Evolutionary conservation across 1,139 yeast species (phyloP).

Genomic region (Suhomyces chickasaworum): DNA sequence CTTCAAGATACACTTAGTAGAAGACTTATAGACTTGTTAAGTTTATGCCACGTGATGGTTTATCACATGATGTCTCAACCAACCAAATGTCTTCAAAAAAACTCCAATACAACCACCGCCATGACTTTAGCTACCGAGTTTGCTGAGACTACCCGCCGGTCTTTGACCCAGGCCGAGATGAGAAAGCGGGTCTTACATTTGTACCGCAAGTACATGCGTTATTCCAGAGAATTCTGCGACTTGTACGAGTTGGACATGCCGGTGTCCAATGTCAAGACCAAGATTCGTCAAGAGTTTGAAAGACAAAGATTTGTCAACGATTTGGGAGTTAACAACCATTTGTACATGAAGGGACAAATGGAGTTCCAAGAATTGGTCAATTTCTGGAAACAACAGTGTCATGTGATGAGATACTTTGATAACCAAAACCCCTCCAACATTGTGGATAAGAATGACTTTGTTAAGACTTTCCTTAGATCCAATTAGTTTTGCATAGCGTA

Average conservation of each 20-base stretch:
- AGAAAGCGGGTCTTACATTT: slow-evolving; percentile 65
- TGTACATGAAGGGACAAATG: slow-evolving; percentile 84
- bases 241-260: slow-evolving; percentile 83
- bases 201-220: slow-evolving; percentile 72
- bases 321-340: slow-evolving; percentile 63
- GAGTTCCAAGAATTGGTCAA: slow-evolving; percentile 86
- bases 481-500: slow-evolving; percentile 10
- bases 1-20: no score
- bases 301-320: slow-evolving; percentile 76
- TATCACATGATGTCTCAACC: slow-evolving; percentile 20
- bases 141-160: slow-evolving; percentile 78
- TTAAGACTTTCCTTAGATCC: slow-evolving; percentile 67
- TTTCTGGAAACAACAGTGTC: slow-evolving; percentile 91
- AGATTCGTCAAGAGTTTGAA: slow-evolving; percentile 87
- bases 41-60: slow-evolving; percentile 2
- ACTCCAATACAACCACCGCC: slow-evolving; percentile 9
- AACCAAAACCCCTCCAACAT: slow-evolving; percentile 57
- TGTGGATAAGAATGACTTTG: slow-evolving; percentile 55
- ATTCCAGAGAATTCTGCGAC: slow-evolving; percentile 63
- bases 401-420: slow-evolving; percentile 79
- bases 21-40: no score
- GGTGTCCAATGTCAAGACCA: slow-evolving; percentile 77
- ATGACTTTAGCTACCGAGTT: slow-evolving; percentile 78
- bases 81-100: slow-evolving; percentile 31
- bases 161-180: slow-evolving; percentile 63